Evolutionary conservation across 768 basidiomycete genomes (phyloP).

Genomic region (Amanita pallidorosea): DNA sequence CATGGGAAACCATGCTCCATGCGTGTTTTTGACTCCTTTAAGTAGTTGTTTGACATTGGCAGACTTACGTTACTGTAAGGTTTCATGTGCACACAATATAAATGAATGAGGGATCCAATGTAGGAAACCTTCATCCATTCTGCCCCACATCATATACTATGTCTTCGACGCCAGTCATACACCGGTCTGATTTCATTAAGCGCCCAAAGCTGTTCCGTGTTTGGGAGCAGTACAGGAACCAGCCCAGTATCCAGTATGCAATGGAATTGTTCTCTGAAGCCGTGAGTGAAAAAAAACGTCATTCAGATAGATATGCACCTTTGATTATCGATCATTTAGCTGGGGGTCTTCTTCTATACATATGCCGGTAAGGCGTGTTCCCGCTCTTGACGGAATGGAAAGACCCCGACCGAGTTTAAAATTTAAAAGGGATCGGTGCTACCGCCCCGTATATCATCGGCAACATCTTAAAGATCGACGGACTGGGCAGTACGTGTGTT

Average conservation of each 20-base stretch:
- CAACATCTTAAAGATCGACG: conserved; percentile 1
- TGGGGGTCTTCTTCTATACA: conserved; percentile 54
- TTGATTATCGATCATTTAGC: conserved; percentile 18
- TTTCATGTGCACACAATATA: not conserved
- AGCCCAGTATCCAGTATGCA: conserved; percentile 33
- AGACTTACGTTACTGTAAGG: no score
- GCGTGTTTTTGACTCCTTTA: no score
- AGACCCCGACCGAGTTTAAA: not conserved
- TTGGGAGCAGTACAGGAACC: conserved; percentile 43
- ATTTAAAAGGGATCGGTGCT: conserved; percentile 39
- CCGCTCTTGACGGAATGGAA: not conserved
- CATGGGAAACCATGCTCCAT: no score
- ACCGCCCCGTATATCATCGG: conserved; percentile 26
- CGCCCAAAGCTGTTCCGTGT: conserved; percentile 26
- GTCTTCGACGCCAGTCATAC: conserved; percentile 18
- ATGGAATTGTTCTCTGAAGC: conserved; percentile 53
- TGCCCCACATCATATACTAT: conserved; percentile 6
- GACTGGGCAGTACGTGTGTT: conserved; percentile 4
- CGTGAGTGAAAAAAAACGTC: conserved; percentile 21
- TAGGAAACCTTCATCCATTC: not conserved
- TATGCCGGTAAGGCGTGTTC: conserved; percentile 31
- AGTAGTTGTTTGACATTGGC: no score
- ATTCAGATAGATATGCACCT: not conserved
- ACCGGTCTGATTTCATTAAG: conserved; percentile 30
- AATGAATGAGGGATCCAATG: not conserved